These are phyloP conservation scores for Aspergillus haitiensis DNA, from an alignment of 495 filamentous ascomycete species.

Conservation along the genomic window DNA sequence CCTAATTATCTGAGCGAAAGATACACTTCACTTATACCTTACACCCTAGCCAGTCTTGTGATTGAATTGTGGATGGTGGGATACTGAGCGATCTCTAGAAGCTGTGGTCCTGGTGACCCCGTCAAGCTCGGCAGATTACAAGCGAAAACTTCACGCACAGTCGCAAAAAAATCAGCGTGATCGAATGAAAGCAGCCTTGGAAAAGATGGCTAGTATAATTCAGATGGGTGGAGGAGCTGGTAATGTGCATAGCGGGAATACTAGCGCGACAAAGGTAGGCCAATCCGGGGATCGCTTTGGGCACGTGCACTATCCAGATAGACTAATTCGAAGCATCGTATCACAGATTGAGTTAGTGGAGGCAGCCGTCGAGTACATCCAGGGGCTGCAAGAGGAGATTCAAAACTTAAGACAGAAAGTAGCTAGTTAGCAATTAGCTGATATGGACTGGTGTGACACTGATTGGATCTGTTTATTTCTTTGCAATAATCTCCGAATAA, in stretches of 20 bases:
- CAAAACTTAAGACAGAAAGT: background rate
- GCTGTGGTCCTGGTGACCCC: slow-evolving; percentile 6
- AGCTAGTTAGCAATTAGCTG: slow-evolving; percentile 1
- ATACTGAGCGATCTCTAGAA: slow-evolving; percentile 1
- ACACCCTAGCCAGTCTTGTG: background rate
- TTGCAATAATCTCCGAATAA: too few relatives aligned
- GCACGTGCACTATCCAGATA: background rate
- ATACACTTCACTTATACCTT: background rate
- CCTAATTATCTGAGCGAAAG: background rate
- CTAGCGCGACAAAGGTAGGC: slow-evolving; percentile 20
- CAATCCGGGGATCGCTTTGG: background rate
- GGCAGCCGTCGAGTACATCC: slow-evolving; percentile 23
- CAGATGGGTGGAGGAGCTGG: slow-evolving; percentile 10
- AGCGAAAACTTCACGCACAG: slow-evolving; percentile 19
- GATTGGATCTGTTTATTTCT: background rate
- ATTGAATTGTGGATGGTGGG: background rate
- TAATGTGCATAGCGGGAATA: slow-evolving; percentile 7
- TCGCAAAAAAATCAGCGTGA: slow-evolving; percentile 24
- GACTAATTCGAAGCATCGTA: background rate
- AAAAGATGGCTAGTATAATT: slow-evolving; percentile 22
- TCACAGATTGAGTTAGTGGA: slow-evolving; percentile 20
- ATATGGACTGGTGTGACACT: background rate
- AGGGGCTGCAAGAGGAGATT: slow-evolving; percentile 16
- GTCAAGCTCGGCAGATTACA: slow-evolving; percentile 15
- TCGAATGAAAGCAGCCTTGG: slow-evolving; percentile 21